A percentile compares a stretch with the other conserved stretches of the same genome.
These are phyloP conservation scores for Clarireedia hainanense DNA, from an alignment of 2,329 filamentous ascomycete species.

Conservation along the genomic window DNA sequence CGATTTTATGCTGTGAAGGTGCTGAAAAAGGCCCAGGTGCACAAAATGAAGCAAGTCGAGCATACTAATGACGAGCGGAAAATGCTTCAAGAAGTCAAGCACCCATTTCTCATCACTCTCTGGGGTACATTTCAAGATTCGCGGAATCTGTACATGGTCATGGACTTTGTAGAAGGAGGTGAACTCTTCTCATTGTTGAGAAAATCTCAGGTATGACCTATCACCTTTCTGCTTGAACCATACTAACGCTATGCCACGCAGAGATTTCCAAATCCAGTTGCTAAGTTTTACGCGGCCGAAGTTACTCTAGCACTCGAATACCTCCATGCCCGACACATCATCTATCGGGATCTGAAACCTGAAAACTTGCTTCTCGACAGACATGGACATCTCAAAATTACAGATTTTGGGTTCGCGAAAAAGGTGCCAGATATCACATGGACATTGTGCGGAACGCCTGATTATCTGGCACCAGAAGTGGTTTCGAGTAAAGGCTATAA, in stretches of 20 bases:
- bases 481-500: conserved; percentile 99
- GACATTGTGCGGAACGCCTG: conserved; percentile 95
- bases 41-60: conserved; percentile 99
- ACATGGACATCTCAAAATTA: conserved; percentile 93
- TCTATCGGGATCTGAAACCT: conserved; percentile 94
- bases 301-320: conserved; percentile 95
- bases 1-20: conserved; percentile 98
- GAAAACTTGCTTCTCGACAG: conserved; percentile 88
- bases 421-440: conserved; percentile 98
- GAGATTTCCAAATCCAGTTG: conserved; percentile 97
- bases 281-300: conserved; percentile 98
- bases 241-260: conserved; percentile 32
- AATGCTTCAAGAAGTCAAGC: conserved; percentile 95
- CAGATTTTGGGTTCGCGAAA: conserved; percentile 98
- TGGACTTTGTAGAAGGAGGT: conserved; percentile 99
- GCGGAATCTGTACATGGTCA: conserved; percentile 98
- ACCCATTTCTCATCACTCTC: conserved; percentile 93
- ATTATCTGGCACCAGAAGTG: conserved; percentile 95
- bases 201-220: conserved; percentile 66
- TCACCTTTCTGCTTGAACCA: background rate
- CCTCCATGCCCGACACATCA: conserved; percentile 88
- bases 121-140: conserved; percentile 98
- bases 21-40: conserved; percentile 94
- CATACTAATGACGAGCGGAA: conserved; percentile 96
- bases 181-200: conserved; percentile 92